A percentile compares a stretch with the other conserved stretches of the same genome.
Evolutionary conservation across 768 basidiomycete genomes (phyloP).

Genomic region (Trametes villosa): DNA sequence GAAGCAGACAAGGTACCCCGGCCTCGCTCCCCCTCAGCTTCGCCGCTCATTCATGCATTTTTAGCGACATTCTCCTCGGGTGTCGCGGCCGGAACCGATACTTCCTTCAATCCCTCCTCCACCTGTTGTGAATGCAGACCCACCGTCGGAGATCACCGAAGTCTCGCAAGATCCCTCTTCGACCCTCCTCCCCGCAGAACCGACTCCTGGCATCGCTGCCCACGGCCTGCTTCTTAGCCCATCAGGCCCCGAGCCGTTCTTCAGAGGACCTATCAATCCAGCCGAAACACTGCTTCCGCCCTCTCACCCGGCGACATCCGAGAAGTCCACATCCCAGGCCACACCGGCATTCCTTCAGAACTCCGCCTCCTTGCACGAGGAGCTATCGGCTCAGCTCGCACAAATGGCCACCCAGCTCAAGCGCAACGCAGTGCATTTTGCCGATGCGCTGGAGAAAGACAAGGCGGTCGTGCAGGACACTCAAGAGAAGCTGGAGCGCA

Average conservation of each 20-base stretch:
- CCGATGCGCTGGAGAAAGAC: slow-evolving; percentile 73
- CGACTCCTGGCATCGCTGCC: slow-evolving; percentile 28
- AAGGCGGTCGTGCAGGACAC: slow-evolving; percentile 69
- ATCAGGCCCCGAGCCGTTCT: slow-evolving; percentile 34
- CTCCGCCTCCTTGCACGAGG: slow-evolving; percentile 69
- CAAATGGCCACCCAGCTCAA: slow-evolving; percentile 90
- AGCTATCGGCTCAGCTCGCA: slow-evolving; percentile 74
- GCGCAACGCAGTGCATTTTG: slow-evolving; percentile 80
- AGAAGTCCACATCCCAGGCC: slow-evolving; percentile 10
- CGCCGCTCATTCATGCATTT: neutral
- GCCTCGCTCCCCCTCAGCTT: slow-evolving; percentile 1
- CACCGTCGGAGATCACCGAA: slow-evolving; percentile 24
- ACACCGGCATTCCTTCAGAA: slow-evolving; percentile 51
- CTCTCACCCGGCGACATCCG: slow-evolving; percentile 30
- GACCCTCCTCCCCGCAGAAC: slow-evolving; percentile 30
- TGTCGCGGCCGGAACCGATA: slow-evolving; percentile 48
- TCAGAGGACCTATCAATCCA: slow-evolving; percentile 28
- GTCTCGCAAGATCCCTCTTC: slow-evolving; percentile 21
- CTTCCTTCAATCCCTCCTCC: slow-evolving; percentile 60
- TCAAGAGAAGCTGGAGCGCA: slow-evolving; percentile 73
- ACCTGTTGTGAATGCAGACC: slow-evolving; percentile 18
- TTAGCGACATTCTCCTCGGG: slow-evolving; percentile 48
- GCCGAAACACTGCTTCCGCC: slow-evolving; percentile 35
- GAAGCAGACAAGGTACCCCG: slow-evolving; percentile 56
- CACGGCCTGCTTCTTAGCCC: slow-evolving; percentile 48